Percentiles rank a stretch among this genome's conserved stretches.
Evolutionary conservation across 164 flowering plant species (phyloP).

Genomic region (Annona cherimola): DNA sequence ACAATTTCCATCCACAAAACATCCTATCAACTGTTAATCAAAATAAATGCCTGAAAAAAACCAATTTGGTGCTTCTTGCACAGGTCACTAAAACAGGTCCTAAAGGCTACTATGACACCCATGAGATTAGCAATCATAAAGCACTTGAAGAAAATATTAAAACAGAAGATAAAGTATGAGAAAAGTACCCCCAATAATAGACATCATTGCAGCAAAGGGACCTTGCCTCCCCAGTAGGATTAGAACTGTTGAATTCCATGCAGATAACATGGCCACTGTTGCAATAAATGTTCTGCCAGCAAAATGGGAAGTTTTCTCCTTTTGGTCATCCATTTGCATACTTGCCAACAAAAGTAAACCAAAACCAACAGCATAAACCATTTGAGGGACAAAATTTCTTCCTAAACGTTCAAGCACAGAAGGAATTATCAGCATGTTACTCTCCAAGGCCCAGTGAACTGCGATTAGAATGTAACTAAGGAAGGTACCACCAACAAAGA

Average conservation of each 20-base stretch:
- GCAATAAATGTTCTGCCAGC: constrained; percentile 27
- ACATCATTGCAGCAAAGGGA: constrained; percentile 52
- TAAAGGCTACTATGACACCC: background rate
- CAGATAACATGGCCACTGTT: constrained; percentile 56
- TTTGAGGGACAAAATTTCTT: constrained; percentile 47
- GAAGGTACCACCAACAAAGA: constrained; percentile 32
- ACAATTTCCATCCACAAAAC: too few relatives aligned
- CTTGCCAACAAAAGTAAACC: constrained; percentile 41
- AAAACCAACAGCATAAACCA: constrained; percentile 55
- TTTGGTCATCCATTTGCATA: constrained; percentile 19
- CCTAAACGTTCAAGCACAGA: constrained; percentile 26
- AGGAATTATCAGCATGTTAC: constrained; percentile 30
- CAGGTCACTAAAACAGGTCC: background rate
- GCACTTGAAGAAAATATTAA: background rate
- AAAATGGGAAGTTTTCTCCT: constrained; percentile 17
- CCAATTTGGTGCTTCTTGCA: background rate
- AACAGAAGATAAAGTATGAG: background rate
- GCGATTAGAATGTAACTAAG: constrained; percentile 58
- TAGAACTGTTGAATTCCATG: constrained; percentile 71
- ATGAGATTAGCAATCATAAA: background rate
- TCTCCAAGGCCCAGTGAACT: constrained; percentile 63
- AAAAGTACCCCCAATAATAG: constrained; percentile 61
- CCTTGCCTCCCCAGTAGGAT: constrained; percentile 86
- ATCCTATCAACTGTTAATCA: too few relatives aligned
- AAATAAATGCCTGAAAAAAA: background rate